Base-by-base conservation (phyloP, 176 grass and related monocot species). In the Oropetium thomaeum region DNA sequence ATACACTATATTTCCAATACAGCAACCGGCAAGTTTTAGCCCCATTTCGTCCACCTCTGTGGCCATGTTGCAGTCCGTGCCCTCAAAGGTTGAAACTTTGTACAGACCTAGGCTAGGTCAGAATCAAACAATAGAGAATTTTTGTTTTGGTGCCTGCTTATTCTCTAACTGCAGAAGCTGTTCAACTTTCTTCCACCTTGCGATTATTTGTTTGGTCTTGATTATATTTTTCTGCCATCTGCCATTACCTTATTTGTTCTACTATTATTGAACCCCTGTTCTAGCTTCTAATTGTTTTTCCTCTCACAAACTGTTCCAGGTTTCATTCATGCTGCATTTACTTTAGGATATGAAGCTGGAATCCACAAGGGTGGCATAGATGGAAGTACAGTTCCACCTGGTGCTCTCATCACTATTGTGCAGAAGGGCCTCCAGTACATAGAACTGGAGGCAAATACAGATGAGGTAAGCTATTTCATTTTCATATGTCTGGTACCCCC, bases 401-500 rank as follows among this genome's bases (percentile, higher is more conserved):
- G 91, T 41, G 88, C 95, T 79, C 88, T 98, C 54, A 89, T 98
- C 58, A 92, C 91, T 59, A 39, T 98, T 70, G 84, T 98, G 48
- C 95, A 98, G 70, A 98, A 98, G 81, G 95, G 95, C 52, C 84
- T 98, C 19, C 95, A 98, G 33, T 98, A 98, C 82, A 98, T 94
- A 81, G 95, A 98, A 74, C 63, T 98, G 65, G 95, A 98, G 83
- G 91, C 95, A 76, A 98, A 98, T 73, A 78, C 88, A 14, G 83
- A 89, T 15, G 86, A 76, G 51, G 93, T 97, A 79, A 74, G 65
- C 47, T 34, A 48, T 42, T 81, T 92, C 71, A 38, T 32, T 41
- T 73, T 78, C 49, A 44, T 48, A 28, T 70, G 47, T 41, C 74
- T 58, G 33, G 40, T 74, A 34, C 48, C 42, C 0, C n/a, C n/a